Evolutionary conservation across 176 grass and related monocot species (phyloP).

Genomic region (Oryza meyeriana): DNA sequence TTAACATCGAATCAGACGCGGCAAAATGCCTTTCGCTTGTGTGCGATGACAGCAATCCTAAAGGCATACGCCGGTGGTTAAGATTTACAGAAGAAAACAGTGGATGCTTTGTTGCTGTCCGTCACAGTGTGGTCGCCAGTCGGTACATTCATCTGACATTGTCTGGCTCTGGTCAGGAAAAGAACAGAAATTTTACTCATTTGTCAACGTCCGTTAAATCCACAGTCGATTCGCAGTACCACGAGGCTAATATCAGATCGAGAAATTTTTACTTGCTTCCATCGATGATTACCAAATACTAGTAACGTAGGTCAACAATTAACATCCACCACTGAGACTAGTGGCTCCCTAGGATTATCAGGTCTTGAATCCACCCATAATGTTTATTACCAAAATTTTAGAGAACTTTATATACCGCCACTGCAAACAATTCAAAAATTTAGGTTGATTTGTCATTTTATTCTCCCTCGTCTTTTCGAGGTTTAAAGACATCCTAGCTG

Average conservation of each 20-base stretch:
- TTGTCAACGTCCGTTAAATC: background rate
- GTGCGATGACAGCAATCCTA: background rate
- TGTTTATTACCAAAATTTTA: no score
- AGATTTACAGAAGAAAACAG: constrained; percentile 1
- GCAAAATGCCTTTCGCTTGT: background rate
- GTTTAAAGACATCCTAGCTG: no score
- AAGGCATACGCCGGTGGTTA: background rate
- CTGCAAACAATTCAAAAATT: no score
- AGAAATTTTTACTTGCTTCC: no score
- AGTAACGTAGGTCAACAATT: no score
- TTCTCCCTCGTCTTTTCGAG: no score
- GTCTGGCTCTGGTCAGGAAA: background rate
- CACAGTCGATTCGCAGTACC: background rate
- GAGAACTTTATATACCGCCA: no score
- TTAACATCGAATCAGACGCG: background rate
- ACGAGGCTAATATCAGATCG: background rate
- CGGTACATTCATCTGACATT: background rate
- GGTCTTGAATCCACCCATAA: no score
- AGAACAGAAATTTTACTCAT: background rate
- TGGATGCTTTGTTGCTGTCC: background rate
- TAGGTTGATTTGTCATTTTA: no score
- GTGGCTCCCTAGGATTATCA: no score
- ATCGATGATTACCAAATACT: no score
- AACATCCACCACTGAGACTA: no score
- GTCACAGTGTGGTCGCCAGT: background rate